Percentiles rank a stretch among this genome's conserved stretches.
Conservation (phyloP, 306 rosid species). For the Trifolium subterraneum region DNA sequence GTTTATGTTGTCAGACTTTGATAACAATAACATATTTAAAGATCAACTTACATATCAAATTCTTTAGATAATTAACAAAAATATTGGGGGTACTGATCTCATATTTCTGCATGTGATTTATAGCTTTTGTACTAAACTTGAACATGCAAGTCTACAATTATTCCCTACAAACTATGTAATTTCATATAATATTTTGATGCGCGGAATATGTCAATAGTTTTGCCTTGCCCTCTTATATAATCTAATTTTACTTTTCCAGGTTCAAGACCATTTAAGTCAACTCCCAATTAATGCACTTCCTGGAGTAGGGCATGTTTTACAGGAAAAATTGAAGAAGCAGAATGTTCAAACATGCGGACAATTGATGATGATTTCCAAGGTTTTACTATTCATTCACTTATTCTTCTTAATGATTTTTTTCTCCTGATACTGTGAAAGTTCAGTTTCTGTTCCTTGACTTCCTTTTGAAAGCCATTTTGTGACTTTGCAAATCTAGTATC, state of each 20-base stretch:
- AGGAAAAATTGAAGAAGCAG: slow-evolving; percentile 77
- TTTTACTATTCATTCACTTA: slow-evolving; percentile 38
- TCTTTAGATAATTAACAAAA: slow-evolving; percentile 6
- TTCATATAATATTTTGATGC: slow-evolving; percentile 27
- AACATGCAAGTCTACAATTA: slow-evolving; percentile 23
- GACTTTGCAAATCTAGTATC: slow-evolving; percentile 7
- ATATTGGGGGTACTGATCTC: slow-evolving; percentile 23
- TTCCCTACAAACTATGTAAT: slow-evolving; percentile 23
- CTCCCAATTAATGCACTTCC: slow-evolving; percentile 88
- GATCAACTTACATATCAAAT: slow-evolving; percentile 22
- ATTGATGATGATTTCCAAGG: slow-evolving; percentile 76
- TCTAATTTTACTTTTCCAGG: slow-evolving; percentile 54
- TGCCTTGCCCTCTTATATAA: slow-evolving; percentile 22
- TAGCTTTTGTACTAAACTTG: slow-evolving; percentile 27
- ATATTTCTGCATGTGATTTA: slow-evolving; percentile 24
- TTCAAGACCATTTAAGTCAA: slow-evolving; percentile 68
- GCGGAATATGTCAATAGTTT: slow-evolving; percentile 39
- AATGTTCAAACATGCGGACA: slow-evolving; percentile 77
- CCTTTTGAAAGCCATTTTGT: slow-evolving; percentile 23
- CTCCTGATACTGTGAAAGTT: slow-evolving; percentile 9
- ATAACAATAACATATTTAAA: background rate
- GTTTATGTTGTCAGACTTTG: slow-evolving; percentile 9
- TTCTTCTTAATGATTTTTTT: slow-evolving; percentile 30
- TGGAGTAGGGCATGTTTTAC: slow-evolving; percentile 81
- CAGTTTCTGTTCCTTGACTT: slow-evolving; percentile 23